These are phyloP conservation scores for Benincasa hispida DNA, from an alignment of 306 rosid species.

Conservation along the genomic window DNA sequence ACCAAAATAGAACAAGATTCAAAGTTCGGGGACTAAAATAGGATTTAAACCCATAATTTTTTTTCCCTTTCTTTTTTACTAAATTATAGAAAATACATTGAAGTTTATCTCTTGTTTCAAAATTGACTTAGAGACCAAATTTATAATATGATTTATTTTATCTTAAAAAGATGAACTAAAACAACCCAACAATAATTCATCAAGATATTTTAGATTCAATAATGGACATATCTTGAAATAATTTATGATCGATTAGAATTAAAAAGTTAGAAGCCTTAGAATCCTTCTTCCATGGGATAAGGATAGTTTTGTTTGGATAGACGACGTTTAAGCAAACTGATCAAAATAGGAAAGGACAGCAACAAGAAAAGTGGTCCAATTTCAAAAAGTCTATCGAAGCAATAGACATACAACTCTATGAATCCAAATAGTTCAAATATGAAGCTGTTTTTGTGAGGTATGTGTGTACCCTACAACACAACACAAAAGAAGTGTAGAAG, in stretches of 20 bases:
- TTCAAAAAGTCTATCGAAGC: background rate
- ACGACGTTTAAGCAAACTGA: background rate
- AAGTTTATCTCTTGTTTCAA: too few relatives aligned
- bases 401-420: background rate
- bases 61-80: too few relatives aligned
- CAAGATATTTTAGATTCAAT: background rate
- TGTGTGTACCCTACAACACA: background rate
- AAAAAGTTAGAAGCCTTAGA: background rate
- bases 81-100: too few relatives aligned
- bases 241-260: background rate
- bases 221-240: background rate
- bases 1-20: too few relatives aligned
- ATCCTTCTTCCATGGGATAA: background rate
- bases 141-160: too few relatives aligned
- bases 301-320: background rate
- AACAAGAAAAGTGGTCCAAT: background rate
- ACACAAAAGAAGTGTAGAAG: background rate
- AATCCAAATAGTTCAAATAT: background rate
- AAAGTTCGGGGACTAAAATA: too few relatives aligned
- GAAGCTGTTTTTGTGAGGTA: background rate
- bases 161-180: background rate
- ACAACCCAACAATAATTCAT: background rate
- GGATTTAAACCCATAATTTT: too few relatives aligned
- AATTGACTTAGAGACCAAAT: too few relatives aligned
- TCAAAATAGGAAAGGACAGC: background rate